Percentiles rank a stretch among this genome's conserved stretches.
Conservation (phyloP, 371 early-diverging fungal species). For the Syncephalastrum racemosum region DNA sequence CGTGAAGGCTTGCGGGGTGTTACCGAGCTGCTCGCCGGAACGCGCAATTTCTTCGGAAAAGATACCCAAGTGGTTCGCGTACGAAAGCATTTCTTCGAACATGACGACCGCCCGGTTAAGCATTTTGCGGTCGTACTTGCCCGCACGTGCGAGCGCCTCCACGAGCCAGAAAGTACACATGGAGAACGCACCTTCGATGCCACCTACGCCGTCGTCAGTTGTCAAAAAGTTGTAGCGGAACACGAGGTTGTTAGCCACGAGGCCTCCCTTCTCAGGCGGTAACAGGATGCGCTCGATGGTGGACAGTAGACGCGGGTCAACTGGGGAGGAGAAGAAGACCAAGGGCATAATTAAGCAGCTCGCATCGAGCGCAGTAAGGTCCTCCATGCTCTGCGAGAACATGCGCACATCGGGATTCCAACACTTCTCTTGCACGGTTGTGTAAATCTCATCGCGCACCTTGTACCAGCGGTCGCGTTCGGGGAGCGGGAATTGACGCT, state of each 20-base stretch:
- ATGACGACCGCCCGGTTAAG: constrained; percentile 64
- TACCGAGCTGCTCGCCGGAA: constrained; percentile 75
- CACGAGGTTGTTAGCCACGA: constrained; percentile 73
- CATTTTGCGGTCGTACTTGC: constrained; percentile 58
- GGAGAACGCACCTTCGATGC: constrained; percentile 71
- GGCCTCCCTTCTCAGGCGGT: constrained; percentile 77
- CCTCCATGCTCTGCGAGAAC: constrained; percentile 72
- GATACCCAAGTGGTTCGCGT: constrained; percentile 72
- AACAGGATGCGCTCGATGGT: constrained; percentile 67
- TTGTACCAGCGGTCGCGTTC: constrained; percentile 58
- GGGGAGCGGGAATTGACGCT: constrained; percentile 74
- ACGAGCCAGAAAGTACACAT: constrained; percentile 90
- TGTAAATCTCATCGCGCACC: constrained; percentile 71
- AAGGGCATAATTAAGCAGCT: constrained; percentile 80
- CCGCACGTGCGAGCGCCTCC: constrained; percentile 81
- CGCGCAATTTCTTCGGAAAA: constrained; percentile 78
- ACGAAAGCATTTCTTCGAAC: constrained; percentile 78
- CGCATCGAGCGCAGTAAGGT: constrained; percentile 65
- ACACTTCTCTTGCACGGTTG: constrained; percentile 65
- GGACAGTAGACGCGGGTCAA: constrained; percentile 73
- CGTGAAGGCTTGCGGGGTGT: constrained; percentile 85
- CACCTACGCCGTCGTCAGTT: constrained; percentile 62
- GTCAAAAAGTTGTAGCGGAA: constrained; percentile 65
- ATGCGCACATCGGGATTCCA: constrained; percentile 59
- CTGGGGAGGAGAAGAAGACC: constrained; percentile 72